Conservation (phyloP, 2,329 filamentous ascomycete species). For the Polytolypa hystricis region DNA sequence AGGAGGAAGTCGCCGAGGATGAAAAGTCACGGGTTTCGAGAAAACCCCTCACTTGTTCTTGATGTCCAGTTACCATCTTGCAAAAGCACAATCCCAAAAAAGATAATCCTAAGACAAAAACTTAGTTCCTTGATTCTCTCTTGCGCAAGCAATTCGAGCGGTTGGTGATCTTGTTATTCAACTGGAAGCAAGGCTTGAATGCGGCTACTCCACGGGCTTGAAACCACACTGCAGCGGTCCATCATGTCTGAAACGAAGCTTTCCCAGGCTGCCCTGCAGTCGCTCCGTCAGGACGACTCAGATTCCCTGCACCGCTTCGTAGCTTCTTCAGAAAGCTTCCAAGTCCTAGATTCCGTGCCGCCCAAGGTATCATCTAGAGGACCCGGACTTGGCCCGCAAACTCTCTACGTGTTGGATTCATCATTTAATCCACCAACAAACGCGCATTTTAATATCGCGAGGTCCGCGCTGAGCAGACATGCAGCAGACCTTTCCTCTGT, state of each 20-base stretch:
- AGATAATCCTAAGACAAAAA: no score
- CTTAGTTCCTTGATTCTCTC: no score
- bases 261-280: conserved; percentile 13
- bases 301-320: conserved; percentile 34
- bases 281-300: conserved; percentile 28
- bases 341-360: conserved; percentile 21
- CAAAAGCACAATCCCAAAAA: no score
- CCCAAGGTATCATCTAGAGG: conserved; percentile 9
- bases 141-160: no score
- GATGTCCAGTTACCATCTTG: no score
- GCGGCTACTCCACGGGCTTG: no score
- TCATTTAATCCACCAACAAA: conserved; percentile 55
- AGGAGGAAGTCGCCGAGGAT: no score
- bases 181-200: no score
- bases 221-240: no score
- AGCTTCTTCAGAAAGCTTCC: conserved; percentile 26
- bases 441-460: conserved; percentile 47
- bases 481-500: conserved; percentile 18
- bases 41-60: no score
- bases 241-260: neutral
- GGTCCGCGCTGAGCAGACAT: conserved; percentile 37
- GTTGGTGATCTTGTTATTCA: no score
- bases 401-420: conserved; percentile 54
- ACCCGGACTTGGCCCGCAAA: conserved; percentile 17
- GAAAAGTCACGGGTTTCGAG: no score